A percentile compares a stretch with the other conserved stretches of the same genome.
These are phyloP conservation scores for Naegleria fowleri DNA, from an alignment of 208 protist genomes.

Conservation along the genomic window DNA sequence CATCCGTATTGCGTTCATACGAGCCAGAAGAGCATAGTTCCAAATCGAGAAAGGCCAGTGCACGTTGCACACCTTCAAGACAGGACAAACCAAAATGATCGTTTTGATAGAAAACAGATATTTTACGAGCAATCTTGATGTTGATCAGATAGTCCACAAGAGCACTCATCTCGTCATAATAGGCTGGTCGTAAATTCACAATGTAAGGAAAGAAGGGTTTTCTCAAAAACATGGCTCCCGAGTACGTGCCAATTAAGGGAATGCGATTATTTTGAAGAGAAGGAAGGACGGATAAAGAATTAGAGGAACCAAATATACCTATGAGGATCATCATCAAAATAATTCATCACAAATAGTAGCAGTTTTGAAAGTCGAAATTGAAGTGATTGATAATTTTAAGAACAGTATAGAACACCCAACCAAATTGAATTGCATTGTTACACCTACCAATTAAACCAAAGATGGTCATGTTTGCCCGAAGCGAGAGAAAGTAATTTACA, in stretches of 20 bases:
- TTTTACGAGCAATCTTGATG: neutral
- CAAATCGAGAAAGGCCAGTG: neutral
- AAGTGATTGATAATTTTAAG: too few relatives aligned
- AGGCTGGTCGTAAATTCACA: neutral
- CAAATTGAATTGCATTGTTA: too few relatives aligned
- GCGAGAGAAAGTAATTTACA: neutral
- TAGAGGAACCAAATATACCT: neutral
- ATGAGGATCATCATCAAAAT: too few relatives aligned
- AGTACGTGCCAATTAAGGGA: neutral
- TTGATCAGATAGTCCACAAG: neutral
- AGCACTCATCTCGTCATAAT: neutral
- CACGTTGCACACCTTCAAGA: neutral
- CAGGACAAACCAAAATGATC: neutral
- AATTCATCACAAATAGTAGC: too few relatives aligned
- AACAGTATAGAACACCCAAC: too few relatives aligned
- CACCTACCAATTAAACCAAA: conserved; percentile 8
- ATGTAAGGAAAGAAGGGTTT: neutral
- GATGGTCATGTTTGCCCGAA: neutral
- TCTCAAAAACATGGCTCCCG: neutral
- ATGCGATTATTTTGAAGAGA: neutral
- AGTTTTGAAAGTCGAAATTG: too few relatives aligned
- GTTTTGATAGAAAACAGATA: neutral
- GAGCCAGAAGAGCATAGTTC: neutral
- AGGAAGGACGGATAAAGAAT: neutral
- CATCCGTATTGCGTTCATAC: neutral